Evolutionary conservation across 2,329 filamentous ascomycete genomes (phyloP), one percentile per base, ranked within the genome.

Genomic region (Colletotrichum falcatum): DNA sequence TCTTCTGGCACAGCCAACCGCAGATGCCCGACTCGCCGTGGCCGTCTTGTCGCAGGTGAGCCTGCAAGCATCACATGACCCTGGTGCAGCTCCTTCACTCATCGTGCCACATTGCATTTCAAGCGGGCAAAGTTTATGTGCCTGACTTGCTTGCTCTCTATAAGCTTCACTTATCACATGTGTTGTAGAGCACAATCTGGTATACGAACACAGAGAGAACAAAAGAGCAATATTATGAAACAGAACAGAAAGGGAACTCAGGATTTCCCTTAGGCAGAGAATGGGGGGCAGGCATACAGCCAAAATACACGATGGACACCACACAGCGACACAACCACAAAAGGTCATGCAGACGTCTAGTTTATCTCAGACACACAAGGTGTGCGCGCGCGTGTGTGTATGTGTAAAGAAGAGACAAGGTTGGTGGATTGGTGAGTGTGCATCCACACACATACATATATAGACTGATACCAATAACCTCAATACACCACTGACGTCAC

Each of bases 381-480:
- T 8, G n/a, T 42, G n/a, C n/a, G n/a, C n/a, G n/a, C n/a, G n/a
- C n/a, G n/a, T n/a, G n/a, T n/a, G n/a, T n/a, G n/a, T n/a, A n/a
- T n/a, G 35, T 53, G 28, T 20, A n/a, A 44, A 46, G 37, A 48
- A 28, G 42, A 61, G 35, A 46, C 26, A 35, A 55, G 56, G 37
- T 46, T 23, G n/a, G 42, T 9, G 44, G 44, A 61, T 55, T 66
- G n/a, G n/a, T 60, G 46, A 54, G 20, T 33, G 39, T 56, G 33
- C 35, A 37, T 54, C 33, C 49, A 12, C 49, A 20, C 6, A 42
- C 7, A n/a, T 11, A 54, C 46, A 65, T 37, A 65, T 53, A 61
- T 61, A 66, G 62, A 66, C 56, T 66, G 66, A 66, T 61, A 70
- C 62, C 66, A 70, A 33, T 48, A 49, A 26, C 28, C 30, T 37